Conservation (phyloP, 805 yeast genomes). For the Millerago galiae region DNA sequence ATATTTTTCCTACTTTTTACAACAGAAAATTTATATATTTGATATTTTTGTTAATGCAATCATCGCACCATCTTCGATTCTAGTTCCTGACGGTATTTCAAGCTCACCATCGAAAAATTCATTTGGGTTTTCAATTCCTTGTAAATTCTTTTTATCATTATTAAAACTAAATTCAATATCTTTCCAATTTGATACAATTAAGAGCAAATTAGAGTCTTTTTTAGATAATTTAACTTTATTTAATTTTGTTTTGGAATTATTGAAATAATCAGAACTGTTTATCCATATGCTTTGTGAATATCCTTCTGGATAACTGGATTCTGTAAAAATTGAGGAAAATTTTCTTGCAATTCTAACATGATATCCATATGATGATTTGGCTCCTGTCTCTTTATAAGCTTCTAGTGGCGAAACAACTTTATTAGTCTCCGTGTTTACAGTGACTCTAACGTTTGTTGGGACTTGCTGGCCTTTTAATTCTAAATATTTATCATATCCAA, state of each 20-base stretch:
- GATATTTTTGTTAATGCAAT: constrained; percentile 41
- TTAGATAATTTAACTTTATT: constrained; percentile 13
- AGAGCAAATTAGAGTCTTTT: constrained; percentile 30
- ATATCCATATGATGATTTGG: constrained; percentile 62
- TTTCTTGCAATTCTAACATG: constrained; percentile 59
- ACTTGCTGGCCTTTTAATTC: constrained; percentile 55
- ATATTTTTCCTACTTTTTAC: background rate
- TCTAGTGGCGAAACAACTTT: constrained; percentile 63
- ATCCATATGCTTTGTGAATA: constrained; percentile 63
- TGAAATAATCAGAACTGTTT: constrained; percentile 60
- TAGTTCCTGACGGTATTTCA: constrained; percentile 45
- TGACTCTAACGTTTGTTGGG: constrained; percentile 75
- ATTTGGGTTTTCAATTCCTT: constrained; percentile 45
- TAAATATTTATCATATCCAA: constrained; percentile 57
- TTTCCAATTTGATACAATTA: constrained; percentile 59
- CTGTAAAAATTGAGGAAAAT: constrained; percentile 64
- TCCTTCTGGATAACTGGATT: constrained; percentile 57
- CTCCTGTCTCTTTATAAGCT: constrained; percentile 63
- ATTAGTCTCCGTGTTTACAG: constrained; percentile 58
- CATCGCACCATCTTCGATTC: constrained; percentile 67
- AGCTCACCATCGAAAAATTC: constrained; percentile 67
- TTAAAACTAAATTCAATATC: constrained; percentile 50
- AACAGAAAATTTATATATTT: background rate
- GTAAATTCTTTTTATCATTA: constrained; percentile 42
- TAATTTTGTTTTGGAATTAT: constrained; percentile 24